Base-by-base conservation (phyloP, 202 grass and related monocot species). In the Brachypodium distachyon region DNA sequence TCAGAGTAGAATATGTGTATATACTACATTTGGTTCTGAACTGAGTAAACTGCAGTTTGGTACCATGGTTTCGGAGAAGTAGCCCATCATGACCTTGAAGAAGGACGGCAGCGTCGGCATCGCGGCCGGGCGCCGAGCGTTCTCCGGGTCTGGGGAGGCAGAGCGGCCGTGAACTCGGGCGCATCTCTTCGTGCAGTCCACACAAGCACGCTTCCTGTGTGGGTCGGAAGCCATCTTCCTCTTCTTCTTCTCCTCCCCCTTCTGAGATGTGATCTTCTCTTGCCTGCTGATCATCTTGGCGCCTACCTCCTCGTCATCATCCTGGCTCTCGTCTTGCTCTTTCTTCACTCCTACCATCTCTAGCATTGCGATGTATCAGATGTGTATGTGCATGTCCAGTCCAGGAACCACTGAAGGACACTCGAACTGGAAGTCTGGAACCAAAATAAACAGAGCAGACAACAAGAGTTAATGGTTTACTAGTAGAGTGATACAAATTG, bases 21-120 rank as follows among this genome's bases (percentile, higher is more conserved):
- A 19, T 29, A 29, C 16, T 40, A 56, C 43, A 19, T 74, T 7
- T 58, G 41, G 10, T 34, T 60, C 16, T 60, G n/a, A 50, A 33
- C 11, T 9, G 19, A 22, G n/a, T n/a, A n/a, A n/a, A 16, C 6
- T 25, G 13, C 38, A 17, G 65, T 13, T 23, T 6, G 41, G 12
- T 54, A 93, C 91, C 91, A 90, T 71, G 6, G 31, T 17, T 56
- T 90, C 67, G 48, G 84, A 84, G 91, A 90, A 90, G 70, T 81
- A 74, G 23, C 91, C 82, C 44, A 86, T 44, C 91, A 90, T 94
- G 82, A 94, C 69, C 82, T 94, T 90, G 81, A 90, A 93, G 78
- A 93, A 94, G 42, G 87, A 94, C 23, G 64, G 62, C 27, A 38
- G 65, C 2, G 64, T 46, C 1, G 55, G 65, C 2, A 58, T 46